Base-by-base conservation (phyloP, 1,284 basidiomycete genomes). In the Microbotryum saponariae region DNA sequence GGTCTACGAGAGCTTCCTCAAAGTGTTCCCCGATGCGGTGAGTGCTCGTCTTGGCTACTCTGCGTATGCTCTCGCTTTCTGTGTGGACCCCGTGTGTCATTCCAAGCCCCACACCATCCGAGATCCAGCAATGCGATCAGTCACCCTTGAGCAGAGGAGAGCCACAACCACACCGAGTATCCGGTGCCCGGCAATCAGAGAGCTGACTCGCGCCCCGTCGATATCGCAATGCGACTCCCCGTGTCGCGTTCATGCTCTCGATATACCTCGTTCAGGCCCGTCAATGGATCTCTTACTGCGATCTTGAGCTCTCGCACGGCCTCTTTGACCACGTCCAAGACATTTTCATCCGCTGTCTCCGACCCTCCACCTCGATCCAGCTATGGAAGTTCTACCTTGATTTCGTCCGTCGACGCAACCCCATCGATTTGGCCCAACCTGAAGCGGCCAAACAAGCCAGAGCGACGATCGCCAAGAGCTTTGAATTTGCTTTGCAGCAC, bases 401-500 rank as follows among this genome's bases (percentile, higher is more conserved):
- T 52, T 91, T 89, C 74, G 86, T 91, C 70, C 82, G 87, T 82
- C 87, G 73, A 21, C 63, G 77, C 12, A 74, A 76, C n/a, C 73
- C 78, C 20, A 77, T 79, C 70, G 75, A 77, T 60, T 75, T 73
- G 68, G 72, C 73, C 2, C 70, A 77, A n/a, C 67, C 72, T 31
- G 76, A 75, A 52, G 72, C 72, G 18, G 77, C 47, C 79, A 82
- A 25, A 77, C 79, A 63, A 82, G 85, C 67, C 80, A 87, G 71
- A 82, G 88, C 72, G 53, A 83, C 83, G 18, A 85, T 98, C 61
- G 84, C 85, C 48, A 87, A 89, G 69, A 90, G 92, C 7, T 98
- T 93, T 76, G 93, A 98, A 72, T 97, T 91, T 73, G 92, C 91
- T 0, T 79, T 97, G 58, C 85, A 84, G 64, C 88, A 91, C 71